phyloP scores from a whole-genome alignment of 1,284 basidiomycete species.

The Malassezia yamatoensis region DNA sequence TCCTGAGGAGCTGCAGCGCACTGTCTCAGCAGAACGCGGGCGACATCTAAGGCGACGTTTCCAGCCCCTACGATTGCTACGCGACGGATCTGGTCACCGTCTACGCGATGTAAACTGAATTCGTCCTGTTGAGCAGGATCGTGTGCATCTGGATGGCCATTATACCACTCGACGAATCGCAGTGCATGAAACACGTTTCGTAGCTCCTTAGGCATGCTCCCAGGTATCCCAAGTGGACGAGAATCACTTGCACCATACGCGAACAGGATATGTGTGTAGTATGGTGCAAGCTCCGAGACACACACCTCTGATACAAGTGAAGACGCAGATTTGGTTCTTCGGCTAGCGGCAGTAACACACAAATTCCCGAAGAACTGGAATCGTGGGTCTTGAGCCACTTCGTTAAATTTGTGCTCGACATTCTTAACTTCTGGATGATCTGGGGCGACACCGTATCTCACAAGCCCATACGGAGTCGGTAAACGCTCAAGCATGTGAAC shows the following conservation, averaged over 20 bases:
- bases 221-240: slow-evolving; percentile 48
- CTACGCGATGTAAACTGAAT: neutral
- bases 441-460: slow-evolving; percentile 91
- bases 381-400: slow-evolving; percentile 46
- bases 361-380: slow-evolving; percentile 74
- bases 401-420: slow-evolving; percentile 87
- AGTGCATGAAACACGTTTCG: slow-evolving; percentile 65
- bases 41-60: slow-evolving; percentile 89
- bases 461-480: slow-evolving; percentile 88
- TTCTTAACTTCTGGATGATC: slow-evolving; percentile 99
- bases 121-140: slow-evolving; percentile 7
- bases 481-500: slow-evolving; percentile 87
- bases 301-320: slow-evolving; percentile 40
- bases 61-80: slow-evolving; percentile 86
- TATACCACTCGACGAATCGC: slow-evolving; percentile 93
- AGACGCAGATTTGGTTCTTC: neutral
- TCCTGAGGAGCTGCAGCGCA: slow-evolving; percentile 44
- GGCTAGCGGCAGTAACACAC: slow-evolving; percentile 54
- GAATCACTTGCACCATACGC: slow-evolving; percentile 66
- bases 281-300: slow-evolving; percentile 55
- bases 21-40: slow-evolving; percentile 67
- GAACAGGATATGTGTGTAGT: slow-evolving; percentile 73
- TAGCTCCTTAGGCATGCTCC: slow-evolving; percentile 52
- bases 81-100: slow-evolving; percentile 50
- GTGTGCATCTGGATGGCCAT: slow-evolving; percentile 63